Percentiles rank a stretch among this genome's conserved stretches.
Evolutionary conservation across 2,329 filamentous ascomycete species (phyloP).

Genomic region (Pestalotiopsis sp.): DNA sequence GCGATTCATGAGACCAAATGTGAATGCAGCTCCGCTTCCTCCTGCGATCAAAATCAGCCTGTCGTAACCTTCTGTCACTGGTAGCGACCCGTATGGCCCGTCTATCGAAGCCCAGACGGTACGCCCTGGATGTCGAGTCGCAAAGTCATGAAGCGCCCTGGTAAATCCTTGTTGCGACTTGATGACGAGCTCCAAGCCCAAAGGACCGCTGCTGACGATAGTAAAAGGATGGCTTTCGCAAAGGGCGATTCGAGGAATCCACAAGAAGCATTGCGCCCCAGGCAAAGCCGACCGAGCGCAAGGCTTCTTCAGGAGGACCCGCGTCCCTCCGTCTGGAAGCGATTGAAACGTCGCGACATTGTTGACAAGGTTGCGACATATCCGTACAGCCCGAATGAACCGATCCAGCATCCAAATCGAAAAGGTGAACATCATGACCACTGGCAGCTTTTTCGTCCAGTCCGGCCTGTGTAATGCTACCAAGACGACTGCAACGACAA

Average conservation of each 20-base stretch:
- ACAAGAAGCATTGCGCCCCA: background rate
- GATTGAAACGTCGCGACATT: background rate
- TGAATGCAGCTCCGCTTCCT: background rate
- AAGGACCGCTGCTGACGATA: background rate
- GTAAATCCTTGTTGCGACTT: background rate
- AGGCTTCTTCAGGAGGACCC: background rate
- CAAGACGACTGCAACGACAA: background rate
- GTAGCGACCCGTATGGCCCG: background rate
- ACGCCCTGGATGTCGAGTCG: background rate
- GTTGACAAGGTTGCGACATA: background rate
- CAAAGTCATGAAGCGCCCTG: background rate
- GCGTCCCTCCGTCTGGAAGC: background rate
- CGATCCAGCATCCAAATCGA: background rate
- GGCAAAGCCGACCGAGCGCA: background rate
- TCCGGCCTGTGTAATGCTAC: background rate
- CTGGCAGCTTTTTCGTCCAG: background rate
- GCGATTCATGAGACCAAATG: background rate
- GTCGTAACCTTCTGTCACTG: background rate
- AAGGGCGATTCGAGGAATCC: background rate
- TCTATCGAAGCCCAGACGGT: background rate
- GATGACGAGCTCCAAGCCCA: background rate
- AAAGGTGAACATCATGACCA: background rate
- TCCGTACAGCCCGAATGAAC: background rate
- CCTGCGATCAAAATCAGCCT: background rate
- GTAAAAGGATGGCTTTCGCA: background rate